Evolutionary conservation across 1,284 basidiomycete genomes (phyloP).

Genomic region (Albatrellus sp.): DNA sequence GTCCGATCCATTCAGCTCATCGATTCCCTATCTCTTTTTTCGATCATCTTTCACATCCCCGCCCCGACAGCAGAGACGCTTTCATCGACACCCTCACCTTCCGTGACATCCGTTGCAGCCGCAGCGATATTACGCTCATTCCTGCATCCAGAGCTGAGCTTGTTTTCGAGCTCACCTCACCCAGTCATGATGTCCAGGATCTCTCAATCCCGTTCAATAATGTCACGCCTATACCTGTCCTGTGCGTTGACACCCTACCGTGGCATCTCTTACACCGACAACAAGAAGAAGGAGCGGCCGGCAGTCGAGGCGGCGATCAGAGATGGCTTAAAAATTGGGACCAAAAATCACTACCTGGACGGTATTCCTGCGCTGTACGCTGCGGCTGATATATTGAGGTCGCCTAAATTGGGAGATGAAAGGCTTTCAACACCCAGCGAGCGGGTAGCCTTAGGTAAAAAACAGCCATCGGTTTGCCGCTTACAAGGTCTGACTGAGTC

Average conservation of each 20-base stretch:
- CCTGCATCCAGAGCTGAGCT: constrained; percentile 17
- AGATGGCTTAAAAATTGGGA: constrained; percentile 76
- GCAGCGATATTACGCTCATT: constrained; percentile 48
- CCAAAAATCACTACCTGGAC: constrained; percentile 66
- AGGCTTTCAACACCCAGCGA: constrained; percentile 29
- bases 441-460: constrained; percentile 48
- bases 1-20: constrained; percentile 66
- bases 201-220: constrained; percentile 26
- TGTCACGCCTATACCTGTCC: constrained; percentile 63
- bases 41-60: constrained; percentile 57
- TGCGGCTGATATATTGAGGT: constrained; percentile 36
- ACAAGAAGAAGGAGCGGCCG: constrained; percentile 47
- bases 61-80: constrained; percentile 29
- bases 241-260: constrained; percentile 56
- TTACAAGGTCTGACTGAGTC: neutral
- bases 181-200: constrained; percentile 30
- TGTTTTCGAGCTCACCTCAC: constrained; percentile 24
- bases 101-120: constrained; percentile 36
- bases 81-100: constrained; percentile 26
- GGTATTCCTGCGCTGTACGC: constrained; percentile 63
- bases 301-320: constrained; percentile 64
- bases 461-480: neutral
- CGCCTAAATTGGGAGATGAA: constrained; percentile 25
- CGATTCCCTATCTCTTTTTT: constrained; percentile 54
- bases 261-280: constrained; percentile 45